Conservation (phyloP, 2,329 filamentous ascomycete genomes). For the Fusarium sambucinum region DNA sequence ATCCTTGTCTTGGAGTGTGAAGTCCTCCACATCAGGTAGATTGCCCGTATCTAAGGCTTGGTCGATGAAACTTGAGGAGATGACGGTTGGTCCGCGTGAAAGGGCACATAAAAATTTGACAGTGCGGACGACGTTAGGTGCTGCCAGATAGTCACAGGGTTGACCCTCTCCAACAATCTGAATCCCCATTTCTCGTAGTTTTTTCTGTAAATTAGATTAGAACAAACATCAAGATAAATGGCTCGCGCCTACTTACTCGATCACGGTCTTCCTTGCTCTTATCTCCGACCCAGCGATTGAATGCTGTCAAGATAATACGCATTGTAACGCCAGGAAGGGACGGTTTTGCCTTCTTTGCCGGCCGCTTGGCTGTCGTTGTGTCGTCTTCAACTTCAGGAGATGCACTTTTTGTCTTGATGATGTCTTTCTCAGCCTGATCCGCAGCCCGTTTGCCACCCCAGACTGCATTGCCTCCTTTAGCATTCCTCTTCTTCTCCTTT, state of each 20-base stretch:
- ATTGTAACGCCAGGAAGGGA: slow-evolving; percentile 73
- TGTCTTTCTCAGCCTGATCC: slow-evolving; percentile 67
- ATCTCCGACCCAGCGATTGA: slow-evolving; percentile 82
- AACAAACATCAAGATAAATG: slow-evolving; percentile 19
- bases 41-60: slow-evolving; percentile 77
- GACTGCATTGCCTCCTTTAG: slow-evolving; percentile 61
- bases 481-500: slow-evolving; percentile 86
- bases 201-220: slow-evolving; percentile 66
- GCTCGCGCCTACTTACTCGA: slow-evolving; percentile 68
- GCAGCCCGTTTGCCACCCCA: slow-evolving; percentile 75
- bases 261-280: slow-evolving; percentile 81
- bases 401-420: slow-evolving; percentile 59
- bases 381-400: slow-evolving; percentile 61
- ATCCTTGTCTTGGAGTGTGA: slow-evolving; percentile 75
- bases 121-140: slow-evolving; percentile 87
- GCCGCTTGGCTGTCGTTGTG: slow-evolving; percentile 61
- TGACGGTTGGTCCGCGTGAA: slow-evolving; percentile 81
- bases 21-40: slow-evolving; percentile 73
- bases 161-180: slow-evolving; percentile 80
- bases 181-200: slow-evolving; percentile 86
- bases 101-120: slow-evolving; percentile 93
- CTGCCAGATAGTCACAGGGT: slow-evolving; percentile 86
- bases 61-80: slow-evolving; percentile 84
- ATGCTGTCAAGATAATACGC: slow-evolving; percentile 85
- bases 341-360: slow-evolving; percentile 72